Base-by-base conservation (phyloP, 805 yeast genomes). In the Pichia deserticola region DNA sequence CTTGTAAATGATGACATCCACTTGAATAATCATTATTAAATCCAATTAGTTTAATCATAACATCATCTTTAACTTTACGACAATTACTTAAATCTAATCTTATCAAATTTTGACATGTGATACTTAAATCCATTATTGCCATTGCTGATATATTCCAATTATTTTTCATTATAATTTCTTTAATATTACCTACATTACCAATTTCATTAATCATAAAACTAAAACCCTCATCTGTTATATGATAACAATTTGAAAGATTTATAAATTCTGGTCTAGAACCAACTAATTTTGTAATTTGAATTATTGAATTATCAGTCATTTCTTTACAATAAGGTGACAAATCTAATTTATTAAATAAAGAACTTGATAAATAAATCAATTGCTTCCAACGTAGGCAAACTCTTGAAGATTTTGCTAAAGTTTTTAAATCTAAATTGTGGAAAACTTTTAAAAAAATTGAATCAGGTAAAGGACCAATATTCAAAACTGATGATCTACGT, bases 101-200 rank as follows among this genome's bases (percentile, higher is more conserved):
- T 48, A 73, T 78, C 37, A 86, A 65, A 53, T 74, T 65, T 35
- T 72, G 69, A 8, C 89, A 89, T 34, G 84, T 80, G 1, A 77
- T 81, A 1, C 88, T 76, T 40, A 85, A 64, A 61, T 86, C 92
- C 89, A 85, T 83, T 33, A 85, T 82, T 3, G 90, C 86, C 87
- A 84, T 82, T 3, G 89, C 87, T 51, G 83, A 77, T 8, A 86
- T 79, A 56, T 83, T 87, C 92, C 92, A 85, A 44, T 78, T 82
- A 13, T 86, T 79, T 53, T 71, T 73, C 89, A 85, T 82, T 52
- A 72, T 74, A 45, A 86, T 66, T 9, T 66, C 65, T 47, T 71
- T 69, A 42, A 86, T 74, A 34, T 73, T 71, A 4, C 89, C 89
- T 38, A 79, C 61, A 56, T 82, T 79, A 2, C 89, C 89, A 48